phyloP scores from a whole-genome alignment of 2,329 filamentous ascomycete genomes.

The Neocatenulostroma microsporum region DNA sequence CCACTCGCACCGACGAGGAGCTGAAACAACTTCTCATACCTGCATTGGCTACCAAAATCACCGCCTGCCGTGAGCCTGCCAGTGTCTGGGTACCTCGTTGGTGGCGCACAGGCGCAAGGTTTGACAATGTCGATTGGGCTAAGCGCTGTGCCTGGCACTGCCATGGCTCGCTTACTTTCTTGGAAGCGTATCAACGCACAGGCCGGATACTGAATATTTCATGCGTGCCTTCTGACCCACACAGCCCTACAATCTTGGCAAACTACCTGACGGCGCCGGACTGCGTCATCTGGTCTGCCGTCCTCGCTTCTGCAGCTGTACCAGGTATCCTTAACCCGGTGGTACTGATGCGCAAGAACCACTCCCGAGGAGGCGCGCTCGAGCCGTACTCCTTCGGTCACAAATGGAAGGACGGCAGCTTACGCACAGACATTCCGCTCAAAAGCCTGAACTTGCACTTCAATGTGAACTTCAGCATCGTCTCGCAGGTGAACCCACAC shows the following conservation, averaged over 20 bases:
- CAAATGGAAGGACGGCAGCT: slow-evolving; percentile 97
- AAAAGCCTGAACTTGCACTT: slow-evolving; percentile 93
- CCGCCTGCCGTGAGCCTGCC: slow-evolving; percentile 71
- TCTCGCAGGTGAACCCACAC: slow-evolving; percentile 82
- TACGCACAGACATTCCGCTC: slow-evolving; percentile 91
- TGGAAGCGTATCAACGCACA: slow-evolving; percentile 87
- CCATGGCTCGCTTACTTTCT: slow-evolving; percentile 83
- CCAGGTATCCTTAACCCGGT: slow-evolving; percentile 93
- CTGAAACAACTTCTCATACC: slow-evolving; percentile 77
- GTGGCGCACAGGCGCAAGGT: slow-evolving; percentile 88
- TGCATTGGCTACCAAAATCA: slow-evolving; percentile 75
- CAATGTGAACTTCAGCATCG: slow-evolving; percentile 96
- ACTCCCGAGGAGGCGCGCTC: slow-evolving; percentile 65
- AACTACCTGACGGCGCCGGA: slow-evolving; percentile 94
- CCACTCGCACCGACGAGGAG: slow-evolving; percentile 86
- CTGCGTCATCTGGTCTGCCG: slow-evolving; percentile 97
- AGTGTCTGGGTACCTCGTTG: slow-evolving; percentile 71
- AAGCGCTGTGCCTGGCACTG: slow-evolving; percentile 81
- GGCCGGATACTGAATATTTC: slow-evolving; percentile 92
- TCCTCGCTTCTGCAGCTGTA: slow-evolving; percentile 88
- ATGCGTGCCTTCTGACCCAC: slow-evolving; percentile 90
- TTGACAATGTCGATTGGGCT: slow-evolving; percentile 91
- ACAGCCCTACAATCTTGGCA: slow-evolving; percentile 83
- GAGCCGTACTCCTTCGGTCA: slow-evolving; percentile 93
- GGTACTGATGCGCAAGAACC: slow-evolving; percentile 82